A percentile compares a stretch with the other conserved stretches of the same genome.
These are phyloP conservation scores for Biancaea sappan DNA, from an alignment of 306 rosid species.

Conservation along the genomic window DNA sequence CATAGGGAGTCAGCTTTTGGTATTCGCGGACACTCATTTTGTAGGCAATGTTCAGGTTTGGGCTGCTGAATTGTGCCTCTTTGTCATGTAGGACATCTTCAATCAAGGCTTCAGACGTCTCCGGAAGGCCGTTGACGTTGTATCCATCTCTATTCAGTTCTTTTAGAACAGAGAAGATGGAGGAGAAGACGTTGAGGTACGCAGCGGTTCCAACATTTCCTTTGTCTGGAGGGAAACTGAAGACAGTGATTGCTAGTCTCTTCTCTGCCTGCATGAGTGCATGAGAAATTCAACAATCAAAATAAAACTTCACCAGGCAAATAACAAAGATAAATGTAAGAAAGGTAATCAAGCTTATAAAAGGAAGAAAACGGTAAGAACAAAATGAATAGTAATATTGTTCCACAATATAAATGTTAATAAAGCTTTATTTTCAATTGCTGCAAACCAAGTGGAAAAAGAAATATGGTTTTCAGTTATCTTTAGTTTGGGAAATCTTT, in stretches of 20 bases:
- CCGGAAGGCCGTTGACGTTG: conserved; percentile 89
- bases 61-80: conserved; percentile 99
- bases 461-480: background rate
- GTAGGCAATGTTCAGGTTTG: conserved; percentile 87
- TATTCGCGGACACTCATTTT: conserved; percentile 91
- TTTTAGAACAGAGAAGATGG: conserved; percentile 86
- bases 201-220: conserved; percentile 99
- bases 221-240: conserved; percentile 99
- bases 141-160: conserved; percentile 86
- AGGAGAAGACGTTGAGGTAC: conserved; percentile 89
- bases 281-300: conserved; percentile 24
- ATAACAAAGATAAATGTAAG: background rate
- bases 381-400: conserved; percentile 7
- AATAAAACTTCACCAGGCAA: conserved; percentile 25
- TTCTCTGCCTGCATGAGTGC: conserved; percentile 68
- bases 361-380: conserved; percentile 15
- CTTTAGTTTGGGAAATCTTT: background rate
- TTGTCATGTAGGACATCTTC: conserved; percentile 94
- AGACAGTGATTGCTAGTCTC: conserved; percentile 88
- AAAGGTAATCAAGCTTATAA: background rate
- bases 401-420: conserved; percentile 1
- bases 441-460: conserved; percentile 4
- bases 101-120: conserved; percentile 87
- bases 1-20: conserved; percentile 79
- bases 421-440: conserved; percentile 8